phyloP scores from a whole-genome alignment of 2,329 filamentous ascomycete genomes.

The Alternaria sp. region DNA sequence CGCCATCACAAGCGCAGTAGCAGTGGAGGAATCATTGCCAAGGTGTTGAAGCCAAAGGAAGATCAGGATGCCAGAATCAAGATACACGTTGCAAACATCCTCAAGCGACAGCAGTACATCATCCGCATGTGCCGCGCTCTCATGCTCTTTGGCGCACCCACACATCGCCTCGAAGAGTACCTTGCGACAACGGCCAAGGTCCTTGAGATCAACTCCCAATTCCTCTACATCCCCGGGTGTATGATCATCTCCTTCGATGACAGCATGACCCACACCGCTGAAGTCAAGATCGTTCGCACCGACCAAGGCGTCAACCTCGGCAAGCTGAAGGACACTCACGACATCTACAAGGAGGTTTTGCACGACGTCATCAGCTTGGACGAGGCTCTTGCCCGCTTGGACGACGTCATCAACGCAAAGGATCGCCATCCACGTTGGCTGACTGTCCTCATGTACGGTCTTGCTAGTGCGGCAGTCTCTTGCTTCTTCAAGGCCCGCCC shows the following conservation, averaged over 20 bases:
- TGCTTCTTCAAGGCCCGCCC: conserved; percentile 79
- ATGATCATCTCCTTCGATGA: conserved; percentile 94
- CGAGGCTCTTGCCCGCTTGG: conserved; percentile 68
- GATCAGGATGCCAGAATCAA: conserved; percentile 63
- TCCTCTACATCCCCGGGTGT: conserved; percentile 85
- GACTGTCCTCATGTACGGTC: conserved; percentile 70
- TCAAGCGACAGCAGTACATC: conserved; percentile 83
- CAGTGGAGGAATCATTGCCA: conserved; percentile 33
- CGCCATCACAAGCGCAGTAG: conserved; percentile 27
- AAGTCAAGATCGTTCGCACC: conserved; percentile 76
- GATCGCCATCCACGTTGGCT: conserved; percentile 58
- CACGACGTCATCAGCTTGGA: conserved; percentile 74
- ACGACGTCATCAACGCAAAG: conserved; percentile 65
- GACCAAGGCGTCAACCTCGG: conserved; percentile 74
- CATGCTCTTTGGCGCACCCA: conserved; percentile 89
- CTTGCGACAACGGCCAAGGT: conserved; percentile 85
- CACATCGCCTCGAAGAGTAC: conserved; percentile 88
- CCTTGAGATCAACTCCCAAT: conserved; percentile 85
- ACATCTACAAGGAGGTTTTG: conserved; percentile 79
- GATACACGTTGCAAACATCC: conserved; percentile 68
- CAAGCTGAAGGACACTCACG: conserved; percentile 74
- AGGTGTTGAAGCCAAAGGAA: conserved; percentile 36
- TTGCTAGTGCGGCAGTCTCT: conserved; percentile 76
- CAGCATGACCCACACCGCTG: conserved; percentile 67
- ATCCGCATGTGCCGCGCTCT: conserved; percentile 82